These are phyloP conservation scores for Globisporangium barbulae DNA, from an alignment of 352 stramenopile species.

Conservation along the genomic window DNA sequence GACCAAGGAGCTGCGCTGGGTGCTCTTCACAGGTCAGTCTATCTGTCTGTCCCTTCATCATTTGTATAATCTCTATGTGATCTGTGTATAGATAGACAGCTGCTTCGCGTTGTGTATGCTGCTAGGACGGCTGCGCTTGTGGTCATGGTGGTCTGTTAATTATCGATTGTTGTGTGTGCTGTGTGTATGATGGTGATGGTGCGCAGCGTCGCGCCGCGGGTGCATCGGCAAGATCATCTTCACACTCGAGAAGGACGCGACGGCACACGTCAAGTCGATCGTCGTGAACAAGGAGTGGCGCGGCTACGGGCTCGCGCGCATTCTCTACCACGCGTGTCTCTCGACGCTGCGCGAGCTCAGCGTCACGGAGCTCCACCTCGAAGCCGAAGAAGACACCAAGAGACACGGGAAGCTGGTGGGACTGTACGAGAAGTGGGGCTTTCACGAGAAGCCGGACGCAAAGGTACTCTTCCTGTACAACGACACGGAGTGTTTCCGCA, in stretches of 20 bases:
- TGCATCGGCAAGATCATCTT: constrained; percentile 81
- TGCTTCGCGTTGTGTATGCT: background rate
- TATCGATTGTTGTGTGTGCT: background rate
- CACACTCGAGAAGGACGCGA: constrained; percentile 52
- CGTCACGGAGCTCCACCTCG: constrained; percentile 47
- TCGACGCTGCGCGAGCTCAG: constrained; percentile 57
- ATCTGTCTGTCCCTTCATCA: background rate
- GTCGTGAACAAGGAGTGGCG: constrained; percentile 66
- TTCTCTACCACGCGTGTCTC: constrained; percentile 75
- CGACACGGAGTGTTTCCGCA: constrained; percentile 79
- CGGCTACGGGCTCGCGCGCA: constrained; percentile 61
- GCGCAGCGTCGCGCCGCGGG: constrained; percentile 43
- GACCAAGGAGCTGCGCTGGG: constrained; percentile 78
- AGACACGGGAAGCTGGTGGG: constrained; percentile 58
- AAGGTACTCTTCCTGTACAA: constrained; percentile 85
- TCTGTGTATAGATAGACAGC: background rate
- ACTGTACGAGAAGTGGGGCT: constrained; percentile 74
- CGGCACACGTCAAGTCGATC: constrained; percentile 77
- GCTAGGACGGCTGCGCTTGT: background rate
- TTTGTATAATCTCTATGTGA: background rate
- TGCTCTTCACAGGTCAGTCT: constrained; percentile 62
- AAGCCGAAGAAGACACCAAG: constrained; percentile 66
- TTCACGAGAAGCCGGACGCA: constrained; percentile 42
- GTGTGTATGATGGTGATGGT: background rate
- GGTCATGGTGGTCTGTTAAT: background rate